phyloP scores from a whole-genome alignment of 2,329 filamentous ascomycete species.

The Penicillium sp. region DNA sequence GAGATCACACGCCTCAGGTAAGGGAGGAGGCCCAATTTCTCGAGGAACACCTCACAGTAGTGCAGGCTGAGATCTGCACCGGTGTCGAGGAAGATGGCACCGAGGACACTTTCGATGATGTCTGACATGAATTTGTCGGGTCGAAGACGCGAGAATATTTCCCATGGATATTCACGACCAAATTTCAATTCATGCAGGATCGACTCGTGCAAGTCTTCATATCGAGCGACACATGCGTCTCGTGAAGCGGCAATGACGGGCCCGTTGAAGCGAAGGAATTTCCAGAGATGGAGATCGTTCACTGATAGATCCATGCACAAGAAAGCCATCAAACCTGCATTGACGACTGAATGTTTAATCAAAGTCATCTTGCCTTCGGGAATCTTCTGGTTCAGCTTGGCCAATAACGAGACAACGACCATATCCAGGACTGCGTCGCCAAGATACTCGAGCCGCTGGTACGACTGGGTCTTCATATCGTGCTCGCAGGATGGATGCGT shows the following conservation, averaged over 20 bases:
- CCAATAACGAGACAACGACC: slow-evolving; percentile 54
- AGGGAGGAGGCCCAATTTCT: slow-evolving; percentile 58
- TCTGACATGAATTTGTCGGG: slow-evolving; percentile 77
- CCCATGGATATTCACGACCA: slow-evolving; percentile 67
- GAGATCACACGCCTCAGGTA: slow-evolving; percentile 57
- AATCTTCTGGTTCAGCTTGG: slow-evolving; percentile 32
- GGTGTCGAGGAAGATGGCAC: slow-evolving; percentile 77
- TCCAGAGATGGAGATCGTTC: slow-evolving; percentile 53
- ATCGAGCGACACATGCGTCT: slow-evolving; percentile 34
- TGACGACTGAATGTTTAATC: slow-evolving; percentile 69
- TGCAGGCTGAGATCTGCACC: slow-evolving; percentile 48
- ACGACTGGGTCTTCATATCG: slow-evolving; percentile 48
- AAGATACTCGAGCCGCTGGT: slow-evolving; percentile 79
- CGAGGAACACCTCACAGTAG: slow-evolving; percentile 55
- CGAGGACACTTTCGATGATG: slow-evolving; percentile 72
- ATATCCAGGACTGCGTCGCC: slow-evolving; percentile 81
- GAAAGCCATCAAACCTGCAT: slow-evolving; percentile 73
- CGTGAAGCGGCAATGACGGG: slow-evolving; percentile 11
- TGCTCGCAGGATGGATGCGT: slow-evolving; percentile 64
- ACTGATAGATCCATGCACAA: slow-evolving; percentile 53
- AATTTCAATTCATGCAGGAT: slow-evolving; percentile 49
- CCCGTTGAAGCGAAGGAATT: slow-evolving; percentile 54
- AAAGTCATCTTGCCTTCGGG: slow-evolving; percentile 64
- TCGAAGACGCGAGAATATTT: slow-evolving; percentile 57
- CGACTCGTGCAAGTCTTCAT: slow-evolving; percentile 42